Percentiles rank a stretch among this genome's conserved stretches.
phyloP scores from a whole-genome alignment of 129 eudicot genomes.

The Gnaphalium uliginosum region DNA sequence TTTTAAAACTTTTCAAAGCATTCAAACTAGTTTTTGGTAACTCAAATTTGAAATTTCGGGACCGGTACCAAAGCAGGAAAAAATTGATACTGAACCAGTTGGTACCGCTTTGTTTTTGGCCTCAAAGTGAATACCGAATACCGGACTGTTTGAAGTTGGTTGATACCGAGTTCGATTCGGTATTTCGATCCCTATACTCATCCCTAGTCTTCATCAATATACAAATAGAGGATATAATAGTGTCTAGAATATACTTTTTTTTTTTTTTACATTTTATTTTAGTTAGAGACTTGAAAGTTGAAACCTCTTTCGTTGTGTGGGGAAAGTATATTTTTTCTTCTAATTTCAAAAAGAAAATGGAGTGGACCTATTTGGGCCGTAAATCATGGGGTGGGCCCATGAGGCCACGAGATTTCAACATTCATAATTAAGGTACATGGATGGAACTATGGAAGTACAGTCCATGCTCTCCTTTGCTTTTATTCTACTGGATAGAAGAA shows the following conservation, averaged over 20 bases:
- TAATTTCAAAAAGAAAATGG: not conserved
- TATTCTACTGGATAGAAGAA: conserved; percentile 24
- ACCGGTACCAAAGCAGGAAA: too few relatives aligned
- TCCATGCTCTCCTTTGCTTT: conserved; percentile 31
- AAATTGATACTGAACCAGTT: too few relatives aligned
- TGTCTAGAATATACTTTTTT: not conserved
- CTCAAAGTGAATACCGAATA: too few relatives aligned
- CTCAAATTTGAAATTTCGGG: too few relatives aligned
- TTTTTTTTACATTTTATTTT: not conserved
- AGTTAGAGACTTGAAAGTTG: not conserved
- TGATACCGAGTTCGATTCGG: too few relatives aligned
- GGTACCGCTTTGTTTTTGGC: too few relatives aligned
- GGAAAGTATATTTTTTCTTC: too few relatives aligned
- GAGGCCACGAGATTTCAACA: conserved; percentile 33
- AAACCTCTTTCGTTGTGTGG: not conserved
- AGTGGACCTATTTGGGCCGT: conserved; percentile 27
- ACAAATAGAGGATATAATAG: not conserved
- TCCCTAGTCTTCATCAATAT: too few relatives aligned
- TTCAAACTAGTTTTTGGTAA: too few relatives aligned
- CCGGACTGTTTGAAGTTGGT: too few relatives aligned
- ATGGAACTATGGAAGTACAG: conserved; percentile 33
- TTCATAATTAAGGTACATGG: conserved; percentile 33
- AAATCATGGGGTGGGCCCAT: conserved; percentile 45
- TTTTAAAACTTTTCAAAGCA: too few relatives aligned
- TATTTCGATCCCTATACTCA: too few relatives aligned